These are phyloP conservation scores for Isabelozyma pseudorhagii DNA, from an alignment of 805 yeast genomes.

Conservation along the genomic window DNA sequence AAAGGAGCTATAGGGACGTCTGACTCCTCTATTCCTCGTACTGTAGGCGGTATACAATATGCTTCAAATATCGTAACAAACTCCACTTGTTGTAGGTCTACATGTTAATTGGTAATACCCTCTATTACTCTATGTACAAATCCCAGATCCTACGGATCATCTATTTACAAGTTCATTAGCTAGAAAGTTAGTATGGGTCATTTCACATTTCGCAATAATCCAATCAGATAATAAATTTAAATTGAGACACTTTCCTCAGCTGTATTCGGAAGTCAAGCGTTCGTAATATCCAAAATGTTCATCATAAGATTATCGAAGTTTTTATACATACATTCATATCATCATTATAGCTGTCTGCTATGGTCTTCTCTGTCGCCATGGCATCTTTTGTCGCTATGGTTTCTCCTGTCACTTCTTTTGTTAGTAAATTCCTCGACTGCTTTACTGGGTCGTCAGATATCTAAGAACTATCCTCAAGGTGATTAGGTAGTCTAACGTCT, in stretches of 20 bases:
- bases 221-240: conserved; percentile 1
- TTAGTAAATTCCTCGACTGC: not conserved
- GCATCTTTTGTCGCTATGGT: not conserved
- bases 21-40: too few species aligned
- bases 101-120: too few species aligned
- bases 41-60: too few species aligned
- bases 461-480: conserved; percentile 8
- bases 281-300: conserved; percentile 20
- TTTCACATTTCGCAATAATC: not conserved
- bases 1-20: too few species aligned
- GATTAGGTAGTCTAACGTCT: conserved; percentile 44
- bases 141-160: not conserved
- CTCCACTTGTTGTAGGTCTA: too few species aligned
- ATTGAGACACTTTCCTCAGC: conserved; percentile 16
- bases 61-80: too few species aligned
- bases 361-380: not conserved
- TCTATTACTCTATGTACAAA: not conserved
- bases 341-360: not conserved
- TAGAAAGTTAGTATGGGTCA: not conserved
- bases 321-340: not conserved
- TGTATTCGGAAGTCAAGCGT: conserved; percentile 28
- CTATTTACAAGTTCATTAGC: not conserved
- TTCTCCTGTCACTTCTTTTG: not conserved
- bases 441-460: not conserved
- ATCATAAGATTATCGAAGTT: conserved; percentile 9